Conservation (phyloP, 2,329 filamentous ascomycete species). For the Ophiostoma ips region DNA sequence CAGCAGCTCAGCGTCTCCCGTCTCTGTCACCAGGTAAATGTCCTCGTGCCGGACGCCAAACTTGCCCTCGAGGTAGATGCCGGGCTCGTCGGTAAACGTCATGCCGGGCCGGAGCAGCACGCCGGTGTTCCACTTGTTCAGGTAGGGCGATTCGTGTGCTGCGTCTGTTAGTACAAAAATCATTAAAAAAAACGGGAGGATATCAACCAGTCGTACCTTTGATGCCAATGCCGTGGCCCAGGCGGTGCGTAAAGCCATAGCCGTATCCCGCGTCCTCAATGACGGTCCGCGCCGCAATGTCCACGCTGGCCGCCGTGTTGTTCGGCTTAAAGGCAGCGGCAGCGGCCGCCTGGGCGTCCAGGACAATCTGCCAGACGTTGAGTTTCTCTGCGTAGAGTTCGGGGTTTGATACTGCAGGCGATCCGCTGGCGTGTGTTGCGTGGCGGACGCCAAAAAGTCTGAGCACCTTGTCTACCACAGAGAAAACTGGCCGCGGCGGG, state of each 20-base stretch:
- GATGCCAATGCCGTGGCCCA: constrained; percentile 1
- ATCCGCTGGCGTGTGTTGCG: background rate
- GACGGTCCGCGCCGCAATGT: background rate
- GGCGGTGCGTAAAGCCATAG: background rate
- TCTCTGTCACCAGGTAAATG: background rate
- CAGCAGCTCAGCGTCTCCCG: background rate
- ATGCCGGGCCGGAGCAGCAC: background rate
- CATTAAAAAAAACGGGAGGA: background rate
- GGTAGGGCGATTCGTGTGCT: constrained; percentile 2
- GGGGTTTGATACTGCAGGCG: background rate
- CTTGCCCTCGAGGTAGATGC: background rate
- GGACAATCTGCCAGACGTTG: background rate
- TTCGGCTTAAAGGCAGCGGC: background rate
- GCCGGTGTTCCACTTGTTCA: constrained; percentile 2
- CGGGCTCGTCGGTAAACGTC: background rate
- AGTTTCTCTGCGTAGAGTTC: background rate
- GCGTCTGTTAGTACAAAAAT: background rate
- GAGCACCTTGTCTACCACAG: background rate
- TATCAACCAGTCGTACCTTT: background rate
- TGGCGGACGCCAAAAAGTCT: background rate
- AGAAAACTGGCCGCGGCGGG: background rate
- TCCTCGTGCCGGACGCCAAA: constrained; percentile 1
- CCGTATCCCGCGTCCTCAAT: constrained; percentile 1
- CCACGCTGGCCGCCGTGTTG: background rate
- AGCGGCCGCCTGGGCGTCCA: background rate